Conservation (phyloP, 257 asterid species). For the Solanum chiquidenum region DNA sequence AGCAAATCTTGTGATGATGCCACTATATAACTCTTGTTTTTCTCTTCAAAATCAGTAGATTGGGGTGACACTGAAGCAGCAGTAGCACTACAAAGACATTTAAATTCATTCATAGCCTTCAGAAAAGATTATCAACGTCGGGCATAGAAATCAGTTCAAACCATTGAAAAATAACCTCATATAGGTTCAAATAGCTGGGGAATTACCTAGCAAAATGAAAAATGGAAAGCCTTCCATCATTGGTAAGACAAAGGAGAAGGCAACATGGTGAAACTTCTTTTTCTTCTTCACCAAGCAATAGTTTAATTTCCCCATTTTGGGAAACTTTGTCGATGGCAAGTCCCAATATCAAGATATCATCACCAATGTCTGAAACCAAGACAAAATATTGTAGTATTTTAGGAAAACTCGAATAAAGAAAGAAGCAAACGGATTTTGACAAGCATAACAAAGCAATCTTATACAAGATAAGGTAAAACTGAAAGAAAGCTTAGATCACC, state of each 20-base stretch:
- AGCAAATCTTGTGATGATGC: slow-evolving; percentile 15
- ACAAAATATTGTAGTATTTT: not conserved
- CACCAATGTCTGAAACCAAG: slow-evolving; percentile 51
- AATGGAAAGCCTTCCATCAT: slow-evolving; percentile 79
- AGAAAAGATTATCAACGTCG: not conserved
- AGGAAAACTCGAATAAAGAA: not conserved
- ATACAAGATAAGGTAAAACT: not conserved
- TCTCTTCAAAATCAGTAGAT: slow-evolving; percentile 35
- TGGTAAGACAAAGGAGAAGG: slow-evolving; percentile 55
- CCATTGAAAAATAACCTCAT: slow-evolving; percentile 1
- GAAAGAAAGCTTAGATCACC: slow-evolving; percentile 41
- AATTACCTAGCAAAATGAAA: slow-evolving; percentile 82
- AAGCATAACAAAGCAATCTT: not conserved
- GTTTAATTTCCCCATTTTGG: slow-evolving; percentile 39
- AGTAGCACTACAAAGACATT: slow-evolving; percentile 40
- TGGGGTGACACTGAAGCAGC: slow-evolving; percentile 29
- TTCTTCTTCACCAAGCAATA: slow-evolving; percentile 59
- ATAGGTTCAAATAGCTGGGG: not conserved
- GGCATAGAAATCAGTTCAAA: not conserved
- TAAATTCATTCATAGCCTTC: not conserved
- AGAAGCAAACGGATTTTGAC: not conserved
- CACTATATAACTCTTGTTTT: slow-evolving; percentile 17
- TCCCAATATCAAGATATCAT: slow-evolving; percentile 69
- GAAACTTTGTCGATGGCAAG: slow-evolving; percentile 64
- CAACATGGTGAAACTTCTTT: slow-evolving; percentile 82